A percentile compares a stretch with the other conserved stretches of the same genome.
Conservation (phyloP, 176 grass and related monocot genomes). For the Zea mays region Zm-B73-REFERENCE-NAM-5.0 NC_050102.1:5289001-5289500, state of each 20-base stretch:
- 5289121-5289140: slow-evolving; percentile 21
- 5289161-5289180: slow-evolving; percentile 83
- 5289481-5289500: not conserved
- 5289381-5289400: too few relatives aligned
- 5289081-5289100: slow-evolving; percentile 27
- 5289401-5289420: too few relatives aligned
- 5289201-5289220: slow-evolving; percentile 81
- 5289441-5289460: too few relatives aligned
- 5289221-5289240: slow-evolving; percentile 69
- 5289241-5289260: slow-evolving; percentile 61
- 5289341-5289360: slow-evolving; percentile 16
- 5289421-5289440: too few relatives aligned
- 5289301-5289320: slow-evolving; percentile 12
- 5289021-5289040: slow-evolving; percentile 65
- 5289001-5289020: slow-evolving; percentile 68
- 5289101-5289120: slow-evolving; percentile 13
- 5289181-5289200: slow-evolving; percentile 56
- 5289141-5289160: slow-evolving; percentile 44
- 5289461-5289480: not conserved
- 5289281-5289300: slow-evolving; percentile 54
- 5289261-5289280: slow-evolving; percentile 75
- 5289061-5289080: slow-evolving; percentile 27
- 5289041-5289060: slow-evolving; percentile 57
- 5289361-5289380: too few relatives aligned
- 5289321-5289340: slow-evolving; percentile 15